These are phyloP conservation scores for Sclerotinia nivalis DNA, from an alignment of 2,329 filamentous ascomycete genomes.

Conservation along the genomic window DNA sequence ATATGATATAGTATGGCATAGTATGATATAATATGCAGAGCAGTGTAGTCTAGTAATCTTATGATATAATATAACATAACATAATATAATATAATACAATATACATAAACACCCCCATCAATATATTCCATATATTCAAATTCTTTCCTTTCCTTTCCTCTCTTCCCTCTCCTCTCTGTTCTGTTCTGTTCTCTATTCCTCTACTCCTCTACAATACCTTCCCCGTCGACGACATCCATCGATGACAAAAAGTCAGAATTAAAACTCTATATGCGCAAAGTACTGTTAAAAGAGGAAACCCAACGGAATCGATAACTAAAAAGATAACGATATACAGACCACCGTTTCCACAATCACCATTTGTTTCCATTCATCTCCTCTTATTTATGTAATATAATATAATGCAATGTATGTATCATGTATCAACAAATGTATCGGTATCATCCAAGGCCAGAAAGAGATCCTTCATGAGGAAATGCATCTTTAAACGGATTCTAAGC, in stretches of 20 bases:
- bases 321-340: not conserved
- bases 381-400: not conserved
- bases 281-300: not conserved
- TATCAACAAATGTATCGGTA: conserved; percentile 9
- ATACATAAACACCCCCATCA: not conserved
- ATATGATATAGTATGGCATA: too few species aligned
- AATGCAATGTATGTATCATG: conserved; percentile 12
- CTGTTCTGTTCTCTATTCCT: not conserved
- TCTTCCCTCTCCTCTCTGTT: not conserved
- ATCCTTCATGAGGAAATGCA: not conserved
- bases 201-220: not conserved
- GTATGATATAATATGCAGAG: too few species aligned
- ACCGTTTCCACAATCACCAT: not conserved
- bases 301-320: not conserved
- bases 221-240: not conserved
- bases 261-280: not conserved
- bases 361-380: not conserved
- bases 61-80: not conserved
- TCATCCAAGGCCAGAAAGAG: conserved; percentile 1
- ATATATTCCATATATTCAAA: conserved; percentile 8
- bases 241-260: not conserved
- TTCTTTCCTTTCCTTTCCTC: not conserved
- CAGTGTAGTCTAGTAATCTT: not conserved
- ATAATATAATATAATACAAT: not conserved
- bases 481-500: conserved; percentile 9